Percentiles rank a stretch among this genome's conserved stretches.
These are phyloP conservation scores for Suillus discolor DNA, from an alignment of 768 basidiomycete genomes.

Conservation along the genomic window DNA sequence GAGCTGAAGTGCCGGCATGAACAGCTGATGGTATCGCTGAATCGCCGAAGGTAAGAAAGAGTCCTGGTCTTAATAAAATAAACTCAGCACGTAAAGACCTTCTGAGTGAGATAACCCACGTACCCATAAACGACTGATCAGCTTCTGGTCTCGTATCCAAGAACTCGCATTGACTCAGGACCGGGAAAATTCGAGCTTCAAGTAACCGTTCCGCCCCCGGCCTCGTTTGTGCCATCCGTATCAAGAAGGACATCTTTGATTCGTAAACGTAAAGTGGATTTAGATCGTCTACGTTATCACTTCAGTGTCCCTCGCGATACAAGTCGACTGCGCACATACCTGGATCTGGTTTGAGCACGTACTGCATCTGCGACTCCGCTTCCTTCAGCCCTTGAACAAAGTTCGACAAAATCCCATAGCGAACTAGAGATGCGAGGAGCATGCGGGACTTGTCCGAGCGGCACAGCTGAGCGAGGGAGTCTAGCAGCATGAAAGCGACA, in stretches of 20 bases:
- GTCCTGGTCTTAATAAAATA: slow-evolving; percentile 60
- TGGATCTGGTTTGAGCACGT: slow-evolving; percentile 86
- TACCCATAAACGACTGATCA: slow-evolving; percentile 83
- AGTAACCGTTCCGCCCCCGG: slow-evolving; percentile 84
- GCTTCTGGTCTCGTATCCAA: slow-evolving; percentile 83
- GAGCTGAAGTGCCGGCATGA: slow-evolving; percentile 86
- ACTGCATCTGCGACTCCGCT: slow-evolving; percentile 70
- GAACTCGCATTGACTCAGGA: slow-evolving; percentile 84
- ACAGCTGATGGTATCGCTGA: slow-evolving; percentile 87
- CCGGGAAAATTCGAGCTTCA: slow-evolving; percentile 72
- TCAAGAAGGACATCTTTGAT: slow-evolving; percentile 88
- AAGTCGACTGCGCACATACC: slow-evolving; percentile 49
- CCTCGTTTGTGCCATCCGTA: slow-evolving; percentile 80
- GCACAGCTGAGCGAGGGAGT: slow-evolving; percentile 76
- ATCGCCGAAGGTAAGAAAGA: slow-evolving; percentile 88
- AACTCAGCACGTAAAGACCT: not conserved
- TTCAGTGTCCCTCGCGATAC: slow-evolving; percentile 9
- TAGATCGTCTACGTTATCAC: slow-evolving; percentile 66
- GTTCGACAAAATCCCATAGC: slow-evolving; percentile 77
- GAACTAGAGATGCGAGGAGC: slow-evolving; percentile 58
- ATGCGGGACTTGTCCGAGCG: slow-evolving; percentile 67
- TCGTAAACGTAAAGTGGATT: slow-evolving; percentile 95
- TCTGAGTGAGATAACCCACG: slow-evolving; percentile 16
- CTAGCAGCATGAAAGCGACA: slow-evolving; percentile 88
- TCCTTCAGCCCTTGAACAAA: slow-evolving; percentile 88